Percentiles rank a stretch among this genome's conserved stretches.
Evolutionary conservation across 169 alveolate genomes (phyloP).

Genomic region (Plasmodium fragile): DNA sequence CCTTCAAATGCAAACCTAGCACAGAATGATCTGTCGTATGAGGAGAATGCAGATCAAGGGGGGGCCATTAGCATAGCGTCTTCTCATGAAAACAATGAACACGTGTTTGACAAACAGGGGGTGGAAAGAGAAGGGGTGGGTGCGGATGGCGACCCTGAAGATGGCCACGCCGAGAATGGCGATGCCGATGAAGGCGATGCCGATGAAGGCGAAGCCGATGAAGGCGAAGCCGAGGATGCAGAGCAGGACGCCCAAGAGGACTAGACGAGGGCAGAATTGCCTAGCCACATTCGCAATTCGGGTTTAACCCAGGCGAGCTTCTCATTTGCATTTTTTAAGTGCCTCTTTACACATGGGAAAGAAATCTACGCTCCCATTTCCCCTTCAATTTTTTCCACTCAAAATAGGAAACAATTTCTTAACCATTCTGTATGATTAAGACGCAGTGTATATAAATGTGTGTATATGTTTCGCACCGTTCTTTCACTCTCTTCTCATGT

Average conservation of each 20-base stretch:
- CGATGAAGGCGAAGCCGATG: not conserved
- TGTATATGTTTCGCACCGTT: not conserved
- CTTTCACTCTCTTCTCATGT: not conserved
- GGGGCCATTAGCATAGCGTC: slow-evolving; percentile 31
- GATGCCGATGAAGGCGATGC: not conserved
- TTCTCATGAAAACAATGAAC: slow-evolving; percentile 35
- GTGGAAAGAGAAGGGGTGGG: not conserved
- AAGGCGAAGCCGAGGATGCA: not conserved
- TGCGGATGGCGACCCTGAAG: not conserved
- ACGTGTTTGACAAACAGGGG: not conserved
- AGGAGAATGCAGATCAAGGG: slow-evolving; percentile 2
- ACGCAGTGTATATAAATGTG: not conserved
- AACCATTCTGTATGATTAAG: not conserved
- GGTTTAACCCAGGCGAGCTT: not conserved
- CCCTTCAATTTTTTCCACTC: not conserved
- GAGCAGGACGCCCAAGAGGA: not conserved
- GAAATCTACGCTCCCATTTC: not conserved
- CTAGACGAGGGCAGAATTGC: not conserved
- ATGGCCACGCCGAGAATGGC: no score
- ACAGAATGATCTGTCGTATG: not conserved
- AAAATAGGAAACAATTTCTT: not conserved
- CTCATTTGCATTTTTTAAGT: not conserved
- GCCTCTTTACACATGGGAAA: not conserved
- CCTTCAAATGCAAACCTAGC: not conserved
- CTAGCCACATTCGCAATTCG: not conserved